Evolutionary conservation across 1,139 yeast genomes (phyloP).

Genomic region (Sugiyamaella japonica): DNA sequence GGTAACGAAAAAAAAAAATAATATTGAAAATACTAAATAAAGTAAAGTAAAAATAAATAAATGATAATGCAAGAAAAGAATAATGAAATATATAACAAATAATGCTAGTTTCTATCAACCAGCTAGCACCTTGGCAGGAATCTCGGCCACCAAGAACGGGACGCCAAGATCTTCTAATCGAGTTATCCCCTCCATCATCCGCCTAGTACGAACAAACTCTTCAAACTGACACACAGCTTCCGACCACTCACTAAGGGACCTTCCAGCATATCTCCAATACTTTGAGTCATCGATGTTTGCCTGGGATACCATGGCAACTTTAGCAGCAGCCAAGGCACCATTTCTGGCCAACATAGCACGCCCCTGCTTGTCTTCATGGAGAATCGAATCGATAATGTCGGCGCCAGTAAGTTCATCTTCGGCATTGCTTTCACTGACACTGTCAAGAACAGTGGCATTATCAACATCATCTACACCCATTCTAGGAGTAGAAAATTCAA

Average conservation of each 20-base stretch:
- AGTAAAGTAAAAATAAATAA: slow-evolving; percentile 17
- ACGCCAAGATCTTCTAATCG: slow-evolving; percentile 39
- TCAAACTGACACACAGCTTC: slow-evolving; percentile 58
- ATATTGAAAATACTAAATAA: slow-evolving; percentile 6
- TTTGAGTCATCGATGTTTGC: slow-evolving; percentile 14
- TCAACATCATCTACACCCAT: neutral
- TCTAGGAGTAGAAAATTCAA: slow-evolving; percentile 1
- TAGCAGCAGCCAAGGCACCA: neutral
- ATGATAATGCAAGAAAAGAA: slow-evolving; percentile 16
- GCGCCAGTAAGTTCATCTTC: slow-evolving; percentile 7
- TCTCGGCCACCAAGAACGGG: slow-evolving; percentile 50
- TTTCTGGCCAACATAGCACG: neutral
- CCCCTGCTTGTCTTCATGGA: slow-evolving; percentile 4
- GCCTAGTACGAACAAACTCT: slow-evolving; percentile 47
- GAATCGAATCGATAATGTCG: slow-evolving; percentile 4
- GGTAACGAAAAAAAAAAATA: slow-evolving; percentile 5
- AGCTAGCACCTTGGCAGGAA: slow-evolving; percentile 36
- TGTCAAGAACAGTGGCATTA: slow-evolving; percentile 2
- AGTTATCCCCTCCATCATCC: slow-evolving; percentile 32
- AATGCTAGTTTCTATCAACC: slow-evolving; percentile 19
- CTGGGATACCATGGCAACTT: slow-evolving; percentile 22
- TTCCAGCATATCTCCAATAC: slow-evolving; percentile 52
- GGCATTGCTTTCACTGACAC: slow-evolving; percentile 1
- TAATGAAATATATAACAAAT: slow-evolving; percentile 1
- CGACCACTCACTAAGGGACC: slow-evolving; percentile 68